These are phyloP conservation scores for Grammothele lineata DNA, from an alignment of 768 basidiomycete genomes.

Conservation along the genomic window DNA sequence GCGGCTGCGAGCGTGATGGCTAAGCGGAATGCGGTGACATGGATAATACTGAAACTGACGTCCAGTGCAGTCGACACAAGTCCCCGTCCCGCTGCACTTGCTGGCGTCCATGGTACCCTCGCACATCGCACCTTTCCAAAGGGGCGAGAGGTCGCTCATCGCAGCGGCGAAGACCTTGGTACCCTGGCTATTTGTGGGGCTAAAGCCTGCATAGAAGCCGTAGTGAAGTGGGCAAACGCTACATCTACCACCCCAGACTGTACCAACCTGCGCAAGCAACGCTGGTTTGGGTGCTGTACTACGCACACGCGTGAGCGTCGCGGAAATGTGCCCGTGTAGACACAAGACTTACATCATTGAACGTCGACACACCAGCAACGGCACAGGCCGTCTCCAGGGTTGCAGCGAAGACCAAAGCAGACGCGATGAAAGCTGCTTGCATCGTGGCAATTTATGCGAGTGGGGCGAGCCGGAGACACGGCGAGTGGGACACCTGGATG, in stretches of 20 bases:
- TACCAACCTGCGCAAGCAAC: constrained; percentile 16
- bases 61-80: constrained; percentile 27
- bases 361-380: constrained; percentile 15
- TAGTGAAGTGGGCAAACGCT: background rate
- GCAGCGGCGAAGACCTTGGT: constrained; percentile 28
- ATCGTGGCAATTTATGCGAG: background rate
- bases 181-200: constrained; percentile 28
- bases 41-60: constrained; percentile 19
- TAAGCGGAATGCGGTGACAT: background rate
- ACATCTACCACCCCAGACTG: background rate
- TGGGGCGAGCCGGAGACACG: too few species aligned
- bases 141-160: constrained; percentile 29
- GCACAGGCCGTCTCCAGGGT: constrained; percentile 6
- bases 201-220: constrained; percentile 16
- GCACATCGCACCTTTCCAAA: constrained; percentile 28
- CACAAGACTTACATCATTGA: constrained; percentile 15
- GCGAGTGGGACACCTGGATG: too few species aligned
- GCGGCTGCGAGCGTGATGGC: constrained; percentile 8
- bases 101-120: constrained; percentile 25
- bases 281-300: constrained; percentile 15
- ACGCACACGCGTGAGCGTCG: background rate
- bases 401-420: background rate
- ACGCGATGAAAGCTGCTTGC: background rate
- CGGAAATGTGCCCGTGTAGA: background rate
- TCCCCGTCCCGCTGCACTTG: constrained; percentile 24